Base-by-base conservation (phyloP, 2,329 filamentous ascomycete species). In the Alternaria arborescens region DNA sequence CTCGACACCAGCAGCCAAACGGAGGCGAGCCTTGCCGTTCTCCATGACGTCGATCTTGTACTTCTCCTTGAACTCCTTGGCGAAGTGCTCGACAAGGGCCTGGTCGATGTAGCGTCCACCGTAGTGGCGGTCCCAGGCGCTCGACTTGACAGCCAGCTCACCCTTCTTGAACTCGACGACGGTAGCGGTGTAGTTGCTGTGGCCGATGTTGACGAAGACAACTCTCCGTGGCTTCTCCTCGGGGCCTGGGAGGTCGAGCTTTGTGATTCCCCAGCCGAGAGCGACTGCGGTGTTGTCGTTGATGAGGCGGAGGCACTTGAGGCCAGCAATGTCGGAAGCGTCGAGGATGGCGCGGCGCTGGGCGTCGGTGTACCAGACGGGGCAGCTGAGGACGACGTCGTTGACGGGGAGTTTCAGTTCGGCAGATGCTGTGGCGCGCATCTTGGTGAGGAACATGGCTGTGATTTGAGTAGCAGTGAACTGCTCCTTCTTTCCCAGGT, bases 281-380 rank as follows among this genome's bases (percentile, higher is more conserved):
- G 95, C 95, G 66, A 94, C 93, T 62, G 95, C 95, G 52, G 95
- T 98, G 70, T 93, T 97, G 83, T 98, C 95, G 83, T 99, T 99
- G 86, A 99, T 96, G 66, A 99, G 86, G 63, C 95, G 89, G 67
- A 99, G 89, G 40, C 94, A 86, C 84, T 97, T 97, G 74, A 99
- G 86, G 62, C 94, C 94, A 60, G 94, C 93, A 73, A 99, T 92
- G 78, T 98, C 94, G 71, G 93, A 88, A 60, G 95, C 94, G 77
- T 98, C 94, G 73, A 98, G 86, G 66, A 99, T 86, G 71, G 88
- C 89, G 76, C 95, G 89, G 78, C 95, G 91, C 86, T 99, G 95
- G 64, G 90, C 83, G 79, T 99, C 95, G 63, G 94, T 97, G 85
- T 97, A 99, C 95, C 95, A 99, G 18, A 93, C 89, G 44, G 95